Percentiles rank a stretch among this genome's conserved stretches.
These are phyloP conservation scores for Yamadazyma sp. DNA, from an alignment of 1,139 yeast species.

Conservation along the genomic window DNA sequence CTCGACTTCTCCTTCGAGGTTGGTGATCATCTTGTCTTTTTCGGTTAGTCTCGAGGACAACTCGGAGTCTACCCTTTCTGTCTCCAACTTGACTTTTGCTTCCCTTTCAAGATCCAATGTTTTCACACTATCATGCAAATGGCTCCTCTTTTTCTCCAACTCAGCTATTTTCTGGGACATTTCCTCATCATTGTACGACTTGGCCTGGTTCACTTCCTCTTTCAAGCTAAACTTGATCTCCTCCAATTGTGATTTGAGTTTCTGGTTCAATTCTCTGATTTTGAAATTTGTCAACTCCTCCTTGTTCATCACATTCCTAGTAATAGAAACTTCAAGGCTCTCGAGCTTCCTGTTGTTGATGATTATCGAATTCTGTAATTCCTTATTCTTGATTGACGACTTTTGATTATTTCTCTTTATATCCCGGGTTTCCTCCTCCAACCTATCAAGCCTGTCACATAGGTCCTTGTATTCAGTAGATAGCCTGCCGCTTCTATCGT, in stretches of 20 bases:
- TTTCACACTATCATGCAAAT: conserved; percentile 13
- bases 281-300: conserved; percentile 27
- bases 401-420: conserved; percentile 25
- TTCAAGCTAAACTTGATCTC: conserved; percentile 33
- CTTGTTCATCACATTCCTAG: conserved; percentile 27
- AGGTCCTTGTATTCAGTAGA: conserved; percentile 17
- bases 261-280: conserved; percentile 23
- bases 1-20: not conserved
- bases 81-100: conserved; percentile 17
- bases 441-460: conserved; percentile 18
- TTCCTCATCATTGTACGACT: conserved; percentile 26
- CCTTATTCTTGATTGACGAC: conserved; percentile 20
- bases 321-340: conserved; percentile 26
- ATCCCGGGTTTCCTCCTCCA: conserved; percentile 24
- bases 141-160: conserved; percentile 15
- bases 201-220: conserved; percentile 29
- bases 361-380: conserved; percentile 18
- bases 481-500: conserved; percentile 9
- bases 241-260: conserved; percentile 27
- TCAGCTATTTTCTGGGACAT: conserved; percentile 17
- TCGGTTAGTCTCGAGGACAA: conserved; percentile 6
- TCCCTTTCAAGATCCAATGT: conserved; percentile 16
- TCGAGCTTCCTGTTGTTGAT: conserved; percentile 24
- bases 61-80: conserved; percentile 14
- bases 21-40: conserved; percentile 6